A percentile compares a stretch with the other conserved stretches of the same genome.
phyloP scores from a whole-genome alignment of 495 filamentous ascomycete species.

The Tuber borchii region DNA sequence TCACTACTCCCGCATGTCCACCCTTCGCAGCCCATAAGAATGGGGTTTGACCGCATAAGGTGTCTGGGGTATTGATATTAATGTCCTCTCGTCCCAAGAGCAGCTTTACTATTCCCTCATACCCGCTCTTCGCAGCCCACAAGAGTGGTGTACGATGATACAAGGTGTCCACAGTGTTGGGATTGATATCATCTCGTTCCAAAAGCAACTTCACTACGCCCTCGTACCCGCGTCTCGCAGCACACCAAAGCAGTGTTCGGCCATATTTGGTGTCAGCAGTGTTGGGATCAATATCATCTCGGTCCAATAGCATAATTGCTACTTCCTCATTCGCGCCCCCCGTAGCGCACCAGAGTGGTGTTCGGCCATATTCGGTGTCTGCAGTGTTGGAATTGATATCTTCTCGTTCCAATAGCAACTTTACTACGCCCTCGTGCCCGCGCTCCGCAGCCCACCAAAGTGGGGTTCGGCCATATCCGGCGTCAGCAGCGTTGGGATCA shows the following conservation, averaged over 20 bases:
- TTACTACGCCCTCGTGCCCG: slow-evolving; percentile 38
- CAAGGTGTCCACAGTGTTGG: too few relatives aligned
- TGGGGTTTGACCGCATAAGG: not conserved
- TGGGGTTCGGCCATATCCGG: too few relatives aligned
- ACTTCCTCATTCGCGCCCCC: slow-evolving; percentile 33
- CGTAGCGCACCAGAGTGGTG: slow-evolving; percentile 42
- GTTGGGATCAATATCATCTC: slow-evolving; percentile 16
- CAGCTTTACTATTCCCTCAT: slow-evolving; percentile 41
- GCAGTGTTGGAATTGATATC: slow-evolving; percentile 10
- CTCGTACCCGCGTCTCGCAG: slow-evolving; percentile 20
- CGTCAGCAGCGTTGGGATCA: too few relatives aligned
- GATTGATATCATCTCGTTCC: too few relatives aligned
- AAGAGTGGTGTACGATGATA: too few relatives aligned
- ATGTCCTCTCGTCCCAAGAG: slow-evolving; percentile 10
- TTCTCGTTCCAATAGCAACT: slow-evolving; percentile 28
- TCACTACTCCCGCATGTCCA: not conserved
- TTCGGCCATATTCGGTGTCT: slow-evolving; percentile 18
- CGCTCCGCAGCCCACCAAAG: not conserved
- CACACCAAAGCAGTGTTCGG: slow-evolving; percentile 44
- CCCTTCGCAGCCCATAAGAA: not conserved
- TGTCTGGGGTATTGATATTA: slow-evolving; percentile 3
- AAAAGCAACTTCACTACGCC: too few relatives aligned
- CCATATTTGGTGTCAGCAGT: slow-evolving; percentile 25
- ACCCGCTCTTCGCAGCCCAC: slow-evolving; percentile 40
- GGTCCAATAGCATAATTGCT: slow-evolving; percentile 32